phyloP scores from a whole-genome alignment of 768 basidiomycete genomes.

The Leucosporidium scottii region DNA sequence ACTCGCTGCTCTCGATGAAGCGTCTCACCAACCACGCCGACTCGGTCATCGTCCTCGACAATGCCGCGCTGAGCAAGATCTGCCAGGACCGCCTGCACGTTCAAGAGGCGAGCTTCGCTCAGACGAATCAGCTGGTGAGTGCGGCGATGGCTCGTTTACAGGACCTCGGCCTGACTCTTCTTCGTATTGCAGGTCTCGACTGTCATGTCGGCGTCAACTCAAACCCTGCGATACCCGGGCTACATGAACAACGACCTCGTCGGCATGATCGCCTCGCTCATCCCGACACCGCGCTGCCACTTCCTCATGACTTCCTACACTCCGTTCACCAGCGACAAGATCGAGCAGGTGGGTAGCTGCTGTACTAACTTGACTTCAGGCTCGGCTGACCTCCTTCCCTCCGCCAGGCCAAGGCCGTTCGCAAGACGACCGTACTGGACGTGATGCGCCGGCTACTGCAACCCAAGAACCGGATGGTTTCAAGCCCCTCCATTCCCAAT shows the following conservation, averaged over 20 bases:
- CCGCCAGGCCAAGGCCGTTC: slow-evolving; percentile 78
- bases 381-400: background rate
- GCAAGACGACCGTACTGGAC: slow-evolving; percentile 92
- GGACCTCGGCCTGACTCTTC: background rate
- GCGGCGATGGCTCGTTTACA: background rate
- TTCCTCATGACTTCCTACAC: slow-evolving; percentile 99
- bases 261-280: slow-evolving; percentile 90
- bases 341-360: slow-evolving; percentile 66
- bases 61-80: slow-evolving; percentile 85
- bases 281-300: slow-evolving; percentile 94
- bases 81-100: slow-evolving; percentile 85
- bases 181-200: slow-evolving; percentile 67
- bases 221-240: slow-evolving; percentile 91
- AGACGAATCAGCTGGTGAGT: slow-evolving; percentile 80
- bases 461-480: slow-evolving; percentile 97
- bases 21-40: slow-evolving; percentile 93
- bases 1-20: slow-evolving; percentile 85
- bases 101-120: slow-evolving; percentile 73
- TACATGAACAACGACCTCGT: slow-evolving; percentile 99
- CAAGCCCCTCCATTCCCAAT: slow-evolving; percentile 73
- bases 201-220: slow-evolving; percentile 95
- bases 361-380: background rate
- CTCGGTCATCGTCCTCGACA: slow-evolving; percentile 93
- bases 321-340: slow-evolving; percentile 92
- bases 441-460: slow-evolving; percentile 97